A percentile compares a stretch with the other conserved stretches of the same genome.
phyloP scores from a whole-genome alignment of 768 basidiomycete species.

The Rhizopogon roseolus region DNA sequence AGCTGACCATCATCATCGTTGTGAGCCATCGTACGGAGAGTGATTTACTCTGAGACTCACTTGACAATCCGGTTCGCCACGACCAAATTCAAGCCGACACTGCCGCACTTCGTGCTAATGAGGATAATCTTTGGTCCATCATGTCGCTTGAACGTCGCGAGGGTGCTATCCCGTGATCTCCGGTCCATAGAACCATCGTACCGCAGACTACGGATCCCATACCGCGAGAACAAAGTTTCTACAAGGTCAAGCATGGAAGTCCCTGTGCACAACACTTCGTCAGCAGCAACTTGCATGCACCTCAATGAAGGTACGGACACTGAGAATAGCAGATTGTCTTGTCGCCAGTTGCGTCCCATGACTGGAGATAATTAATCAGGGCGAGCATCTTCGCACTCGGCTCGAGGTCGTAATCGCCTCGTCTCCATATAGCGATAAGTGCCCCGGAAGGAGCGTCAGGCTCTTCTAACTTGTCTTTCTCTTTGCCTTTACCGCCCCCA shows the following conservation, averaged over 20 bases:
- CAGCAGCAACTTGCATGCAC: not conserved
- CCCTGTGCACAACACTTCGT: constrained; percentile 36
- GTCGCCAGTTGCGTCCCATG: constrained; percentile 57
- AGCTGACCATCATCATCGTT: constrained; percentile 27
- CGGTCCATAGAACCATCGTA: constrained; percentile 71
- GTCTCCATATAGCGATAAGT: constrained; percentile 50
- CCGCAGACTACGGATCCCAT: constrained; percentile 53
- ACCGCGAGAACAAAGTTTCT: constrained; percentile 52
- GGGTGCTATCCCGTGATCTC: constrained; percentile 40
- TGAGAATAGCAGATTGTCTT: constrained; percentile 72
- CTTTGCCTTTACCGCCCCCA: constrained; percentile 25
- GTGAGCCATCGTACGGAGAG: not conserved
- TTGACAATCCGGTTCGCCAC: constrained; percentile 67
- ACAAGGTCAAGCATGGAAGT: constrained; percentile 68
- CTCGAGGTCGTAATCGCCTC: constrained; percentile 57
- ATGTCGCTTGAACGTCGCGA: constrained; percentile 48
- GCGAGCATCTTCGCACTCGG: constrained; percentile 66
- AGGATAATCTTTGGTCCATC: constrained; percentile 61
- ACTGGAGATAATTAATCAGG: constrained; percentile 49
- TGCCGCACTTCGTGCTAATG: constrained; percentile 65
- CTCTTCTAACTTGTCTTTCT: constrained; percentile 20
- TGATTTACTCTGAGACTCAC: constrained; percentile 29
- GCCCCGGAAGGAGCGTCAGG: constrained; percentile 33
- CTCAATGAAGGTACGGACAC: constrained; percentile 31
- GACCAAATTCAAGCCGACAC: constrained; percentile 66